Conservation (phyloP, 1,284 basidiomycete species). For the Ceratobasidium sp. region DNA sequence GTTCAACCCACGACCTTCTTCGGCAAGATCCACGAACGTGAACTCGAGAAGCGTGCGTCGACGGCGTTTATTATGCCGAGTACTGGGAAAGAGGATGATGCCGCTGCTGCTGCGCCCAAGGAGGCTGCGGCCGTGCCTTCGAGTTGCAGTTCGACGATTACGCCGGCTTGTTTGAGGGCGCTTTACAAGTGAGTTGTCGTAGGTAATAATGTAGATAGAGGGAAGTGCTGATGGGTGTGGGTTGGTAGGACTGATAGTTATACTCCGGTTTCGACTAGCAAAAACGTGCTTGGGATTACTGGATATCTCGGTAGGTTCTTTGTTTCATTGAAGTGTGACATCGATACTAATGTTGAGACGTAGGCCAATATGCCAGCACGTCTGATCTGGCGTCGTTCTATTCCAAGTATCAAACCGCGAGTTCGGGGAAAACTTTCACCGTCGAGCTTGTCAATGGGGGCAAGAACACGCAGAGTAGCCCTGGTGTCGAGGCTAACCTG, state of each 20-base stretch:
- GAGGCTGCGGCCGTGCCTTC: conserved; percentile 52
- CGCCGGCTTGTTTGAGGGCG: conserved; percentile 69
- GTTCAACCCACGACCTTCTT: conserved; percentile 74
- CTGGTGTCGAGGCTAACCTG: conserved; percentile 65
- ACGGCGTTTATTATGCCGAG: conserved; percentile 53
- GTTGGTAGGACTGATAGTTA: conserved; percentile 61
- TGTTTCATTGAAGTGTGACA: background rate
- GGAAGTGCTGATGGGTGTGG: background rate
- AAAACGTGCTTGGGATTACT: conserved; percentile 70
- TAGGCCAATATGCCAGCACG: conserved; percentile 63
- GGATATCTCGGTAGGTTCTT: conserved; percentile 66
- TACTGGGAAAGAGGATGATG: conserved; percentile 51
- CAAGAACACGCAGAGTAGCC: conserved; percentile 66
- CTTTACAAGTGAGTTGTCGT: conserved; percentile 65
- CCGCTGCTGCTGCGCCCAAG: no score
- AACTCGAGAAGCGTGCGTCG: conserved; percentile 46
- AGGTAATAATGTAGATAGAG: background rate
- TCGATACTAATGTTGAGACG: background rate
- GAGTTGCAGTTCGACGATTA: conserved; percentile 66
- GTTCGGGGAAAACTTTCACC: conserved; percentile 62
- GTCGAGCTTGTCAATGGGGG: conserved; percentile 73
- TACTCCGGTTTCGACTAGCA: conserved; percentile 62
- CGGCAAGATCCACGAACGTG: conserved; percentile 59
- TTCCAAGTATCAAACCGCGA: conserved; percentile 62
- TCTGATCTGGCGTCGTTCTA: conserved; percentile 70